Evolutionary conservation across 768 basidiomycete species (phyloP), one percentile per base, ranked within the genome.

Genomic region (Lactifluus subvellereus): DNA sequence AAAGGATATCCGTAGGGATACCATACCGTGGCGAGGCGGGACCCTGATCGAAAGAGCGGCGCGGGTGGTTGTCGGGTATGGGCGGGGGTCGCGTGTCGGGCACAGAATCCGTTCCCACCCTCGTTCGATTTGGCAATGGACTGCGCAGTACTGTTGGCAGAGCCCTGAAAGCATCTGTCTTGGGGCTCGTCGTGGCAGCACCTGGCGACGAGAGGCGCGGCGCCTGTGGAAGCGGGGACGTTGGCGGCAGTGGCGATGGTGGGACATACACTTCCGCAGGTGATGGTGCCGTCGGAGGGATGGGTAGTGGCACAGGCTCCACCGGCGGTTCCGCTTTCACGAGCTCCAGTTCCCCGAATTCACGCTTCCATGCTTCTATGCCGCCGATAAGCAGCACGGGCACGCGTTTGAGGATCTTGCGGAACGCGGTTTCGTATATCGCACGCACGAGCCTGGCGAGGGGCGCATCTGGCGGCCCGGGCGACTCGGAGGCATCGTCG

Each of bases 361-460:
- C 80, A 54, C 72, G 76, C 69, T 81, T 84, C 94, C 94, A 98
- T 3, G 86, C 90, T 53, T 86, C 81, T 52, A 92, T 77, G 1
- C 96, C 96, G 3, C 95, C 96, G 5, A 87, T 78, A 30, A 98
- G 82, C 66, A 97, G 74, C 73, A 94, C 84, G 0, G 96, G 95
- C 68, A 84, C 82, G 49, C 89, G 78, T 67, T 84, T 85, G 20
- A 92, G 74, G 61, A 86, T 77, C 71, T 87, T 89, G 69, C 82
- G 75, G 70, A 90, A 91, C 14, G 87, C 87, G 30, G 77, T 78
- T 68, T 88, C 88, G 72, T 82, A 87, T 48, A 97, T 89, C 2
- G 86, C 81, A 10, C 82, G 78, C 58, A 86, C 78, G 27, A 95
- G 80, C 20, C 78, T 71, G 1, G 82, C 78, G n/a, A 89, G 71